A percentile compares a stretch with the other conserved stretches of the same genome.
These are phyloP conservation scores for Fusarium domesticum DNA, from an alignment of 2,329 filamentous ascomycete species.

Conservation along the genomic window DNA sequence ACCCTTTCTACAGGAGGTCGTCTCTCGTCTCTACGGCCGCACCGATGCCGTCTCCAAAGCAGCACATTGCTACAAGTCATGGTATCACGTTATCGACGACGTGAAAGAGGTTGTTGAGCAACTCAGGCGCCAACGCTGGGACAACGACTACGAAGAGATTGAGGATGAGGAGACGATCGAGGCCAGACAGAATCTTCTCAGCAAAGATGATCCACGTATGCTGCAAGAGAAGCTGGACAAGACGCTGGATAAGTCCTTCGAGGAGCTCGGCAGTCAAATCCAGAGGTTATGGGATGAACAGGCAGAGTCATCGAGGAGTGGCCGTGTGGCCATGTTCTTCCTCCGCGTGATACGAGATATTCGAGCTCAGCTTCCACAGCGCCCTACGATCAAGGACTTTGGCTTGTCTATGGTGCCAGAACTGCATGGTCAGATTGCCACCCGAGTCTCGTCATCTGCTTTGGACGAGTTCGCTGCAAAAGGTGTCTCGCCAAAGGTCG, in stretches of 20 bases:
- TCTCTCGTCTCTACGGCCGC: slow-evolving; percentile 69
- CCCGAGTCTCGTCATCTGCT: slow-evolving; percentile 47
- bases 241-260: slow-evolving; percentile 56
- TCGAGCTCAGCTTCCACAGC: slow-evolving; percentile 59
- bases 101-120: slow-evolving; percentile 61
- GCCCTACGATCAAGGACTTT: slow-evolving; percentile 51
- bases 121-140: slow-evolving; percentile 68
- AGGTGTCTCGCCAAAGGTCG: slow-evolving; percentile 43
- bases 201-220: slow-evolving; percentile 66
- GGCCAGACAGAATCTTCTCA: slow-evolving; percentile 63
- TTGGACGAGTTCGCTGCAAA: slow-evolving; percentile 47
- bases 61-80: slow-evolving; percentile 63
- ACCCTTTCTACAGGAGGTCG: slow-evolving; percentile 65
- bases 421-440: slow-evolving; percentile 62
- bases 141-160: slow-evolving; percentile 69
- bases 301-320: slow-evolving; percentile 46
- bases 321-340: slow-evolving; percentile 60
- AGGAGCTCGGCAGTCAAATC: slow-evolving; percentile 56
- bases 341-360: slow-evolving; percentile 74
- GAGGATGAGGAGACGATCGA: slow-evolving; percentile 72
- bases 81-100: slow-evolving; percentile 70
- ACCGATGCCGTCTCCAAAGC: slow-evolving; percentile 63
- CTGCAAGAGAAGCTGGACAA: slow-evolving; percentile 59
- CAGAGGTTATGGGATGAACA: slow-evolving; percentile 47
- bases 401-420: slow-evolving; percentile 59